phyloP scores from a whole-genome alignment of 2,329 filamentous ascomycete genomes.

The Verticillium albo-atrum region DNA sequence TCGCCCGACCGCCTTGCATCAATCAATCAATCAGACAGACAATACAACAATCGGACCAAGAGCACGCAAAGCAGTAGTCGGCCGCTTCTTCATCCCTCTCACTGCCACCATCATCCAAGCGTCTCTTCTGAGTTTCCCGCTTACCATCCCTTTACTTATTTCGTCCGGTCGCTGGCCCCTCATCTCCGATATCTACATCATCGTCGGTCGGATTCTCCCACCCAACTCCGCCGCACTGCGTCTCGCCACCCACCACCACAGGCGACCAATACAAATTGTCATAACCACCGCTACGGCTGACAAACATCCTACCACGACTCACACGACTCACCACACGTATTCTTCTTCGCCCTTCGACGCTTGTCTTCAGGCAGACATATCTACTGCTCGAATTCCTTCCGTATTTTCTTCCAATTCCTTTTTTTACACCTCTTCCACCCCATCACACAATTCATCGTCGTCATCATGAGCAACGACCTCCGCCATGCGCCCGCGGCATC shows the following conservation, averaged over 20 bases:
- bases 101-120: neutral
- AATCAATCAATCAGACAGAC: neutral
- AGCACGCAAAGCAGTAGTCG: no score
- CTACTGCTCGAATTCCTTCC: neutral
- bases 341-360: neutral
- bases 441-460: neutral
- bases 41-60: neutral
- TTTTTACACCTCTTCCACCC: neutral
- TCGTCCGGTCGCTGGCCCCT: neutral
- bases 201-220: neutral
- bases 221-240: neutral
- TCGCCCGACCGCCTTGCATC: constrained; percentile 3
- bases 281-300: constrained; percentile 9
- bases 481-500: neutral
- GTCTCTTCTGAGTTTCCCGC: neutral
- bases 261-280: neutral
- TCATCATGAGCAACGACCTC: neutral
- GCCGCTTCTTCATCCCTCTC: neutral
- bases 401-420: neutral
- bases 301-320: constrained; percentile 4
- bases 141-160: neutral
- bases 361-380: neutral
- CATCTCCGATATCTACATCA: constrained; percentile 12
- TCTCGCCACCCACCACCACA: constrained; percentile 10
- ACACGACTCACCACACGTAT: neutral